Evolutionary conservation across 2,329 filamentous ascomycete genomes (phyloP).

Genomic region (Aspergillus proliferans): DNA sequence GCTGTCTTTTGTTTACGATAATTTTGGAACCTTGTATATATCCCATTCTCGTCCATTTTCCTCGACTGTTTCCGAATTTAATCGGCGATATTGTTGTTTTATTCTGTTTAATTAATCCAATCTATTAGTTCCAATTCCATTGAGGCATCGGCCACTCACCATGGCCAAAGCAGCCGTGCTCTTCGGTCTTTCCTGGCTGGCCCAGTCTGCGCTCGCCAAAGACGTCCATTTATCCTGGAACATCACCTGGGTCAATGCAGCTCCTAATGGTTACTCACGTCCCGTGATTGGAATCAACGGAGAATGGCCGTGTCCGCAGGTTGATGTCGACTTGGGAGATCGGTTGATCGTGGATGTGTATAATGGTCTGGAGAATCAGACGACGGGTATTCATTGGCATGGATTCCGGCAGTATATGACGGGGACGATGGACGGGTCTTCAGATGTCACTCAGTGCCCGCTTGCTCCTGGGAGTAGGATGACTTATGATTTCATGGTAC

Average conservation of each 20-base stretch:
- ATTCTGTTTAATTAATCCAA: too few species aligned
- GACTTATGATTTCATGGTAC: conserved; percentile 59
- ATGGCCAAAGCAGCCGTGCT: neutral
- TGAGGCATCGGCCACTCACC: neutral
- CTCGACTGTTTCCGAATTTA: too few species aligned
- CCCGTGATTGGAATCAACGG: conserved; percentile 70
- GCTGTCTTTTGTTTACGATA: too few species aligned
- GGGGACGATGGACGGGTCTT: conserved; percentile 65
- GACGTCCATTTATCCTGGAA: conserved; percentile 43
- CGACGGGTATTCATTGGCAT: conserved; percentile 53
- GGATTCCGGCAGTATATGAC: conserved; percentile 64
- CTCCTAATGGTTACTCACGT: conserved; percentile 63
- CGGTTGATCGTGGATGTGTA: conserved; percentile 35
- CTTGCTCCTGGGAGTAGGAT: conserved; percentile 60
- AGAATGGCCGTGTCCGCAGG: conserved; percentile 64
- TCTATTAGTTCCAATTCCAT: too few species aligned
- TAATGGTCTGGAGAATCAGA: conserved; percentile 34
- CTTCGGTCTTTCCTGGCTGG: neutral
- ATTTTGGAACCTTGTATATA: too few species aligned
- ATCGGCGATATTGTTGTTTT: too few species aligned
- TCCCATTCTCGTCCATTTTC: too few species aligned
- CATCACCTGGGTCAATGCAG: conserved; percentile 63
- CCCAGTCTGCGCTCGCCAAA: neutral
- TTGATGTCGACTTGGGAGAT: conserved; percentile 34
- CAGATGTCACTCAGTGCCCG: conserved; percentile 60